Base-by-base conservation (phyloP, 2,329 filamentous ascomycete species). In the Colletotrichum endophyticum region DNA sequence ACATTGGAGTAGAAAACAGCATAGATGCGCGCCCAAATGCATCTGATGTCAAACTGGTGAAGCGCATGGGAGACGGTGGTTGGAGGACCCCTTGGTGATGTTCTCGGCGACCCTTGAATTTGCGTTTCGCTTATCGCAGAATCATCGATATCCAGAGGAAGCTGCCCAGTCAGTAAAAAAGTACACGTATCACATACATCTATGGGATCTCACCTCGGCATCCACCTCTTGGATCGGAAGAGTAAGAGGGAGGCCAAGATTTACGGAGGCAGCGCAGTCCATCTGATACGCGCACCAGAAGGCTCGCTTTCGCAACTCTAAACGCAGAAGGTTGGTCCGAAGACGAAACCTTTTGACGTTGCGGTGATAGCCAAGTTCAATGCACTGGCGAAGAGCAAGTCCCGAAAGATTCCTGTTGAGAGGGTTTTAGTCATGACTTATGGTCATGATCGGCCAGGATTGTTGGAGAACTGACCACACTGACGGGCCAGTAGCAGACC, bases 291-390 rank as follows among this genome's bases (percentile, higher is more conserved):
- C 66, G 34, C 73, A 78, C 76, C 76, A 78, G 44, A 78, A 78
- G 8, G 53, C 73, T 22, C 73, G 56, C 15, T 73, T 76, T 15
- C 69, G 56, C 44, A 78, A 53, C 67, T 78, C 76, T 12, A 70
- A 22, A 15, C 56, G 59, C 6, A 77, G 59, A 56, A 72, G 6
- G 16, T 39, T 16, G 9, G 25, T 57, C 13, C 63, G 34, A 9
- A 66, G 34, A 25, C 32, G 49, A 4, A 66, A 27, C 36, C 28
- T 66, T 15, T 66, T 66, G 36, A 61, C 16, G 16, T 49, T 59
- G 1, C 83, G 78, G 74, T 84, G 83, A 49, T 83, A 83, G 3
- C 83, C 83, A 6, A 84, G 76, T 39, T 84, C 82, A 32, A 83
- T 80, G 63, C 83, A 84, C 36, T 83, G 81, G 9, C 83, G 79